Conservation (phyloP, 2,329 filamentous ascomycete species). For the Ophiocordyceps camponoti-saundersi region DNA sequence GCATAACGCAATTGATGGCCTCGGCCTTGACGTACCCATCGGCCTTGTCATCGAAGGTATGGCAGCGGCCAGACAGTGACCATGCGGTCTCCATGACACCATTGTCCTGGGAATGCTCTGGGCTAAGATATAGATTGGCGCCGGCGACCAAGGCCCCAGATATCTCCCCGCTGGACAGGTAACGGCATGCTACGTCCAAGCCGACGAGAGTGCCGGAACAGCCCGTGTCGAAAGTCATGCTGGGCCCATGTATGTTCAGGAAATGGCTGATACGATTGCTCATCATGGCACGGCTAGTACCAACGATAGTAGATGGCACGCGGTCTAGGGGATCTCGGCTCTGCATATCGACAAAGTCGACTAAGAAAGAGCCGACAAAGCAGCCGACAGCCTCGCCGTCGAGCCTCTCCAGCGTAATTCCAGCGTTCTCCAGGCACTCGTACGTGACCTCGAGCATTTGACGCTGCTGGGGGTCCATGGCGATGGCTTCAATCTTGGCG, state of each 20-base stretch:
- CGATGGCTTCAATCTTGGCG: slow-evolving; percentile 6
- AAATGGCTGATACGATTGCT: slow-evolving; percentile 18
- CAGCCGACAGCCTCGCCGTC: slow-evolving; percentile 10
- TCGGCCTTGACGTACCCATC: slow-evolving; percentile 32
- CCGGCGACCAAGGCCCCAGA: slow-evolving; percentile 9
- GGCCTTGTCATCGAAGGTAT: slow-evolving; percentile 21
- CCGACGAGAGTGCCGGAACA: slow-evolving; percentile 18
- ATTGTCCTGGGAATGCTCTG: slow-evolving; percentile 5
- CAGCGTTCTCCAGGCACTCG: slow-evolving; percentile 12
- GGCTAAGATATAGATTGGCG: slow-evolving; percentile 6
- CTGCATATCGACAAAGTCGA: slow-evolving; percentile 10
- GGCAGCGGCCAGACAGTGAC: slow-evolving; percentile 10
- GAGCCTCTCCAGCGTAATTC: slow-evolving; percentile 10
- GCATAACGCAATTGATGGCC: slow-evolving; percentile 19
- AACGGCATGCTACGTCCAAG: slow-evolving; percentile 16
- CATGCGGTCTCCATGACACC: slow-evolving; percentile 9
- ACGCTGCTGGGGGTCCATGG: slow-evolving; percentile 9
- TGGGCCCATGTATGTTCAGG: slow-evolving; percentile 18
- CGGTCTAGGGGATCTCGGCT: slow-evolving; percentile 10
- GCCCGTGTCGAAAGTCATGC: slow-evolving; percentile 20
- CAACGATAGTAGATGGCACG: slow-evolving; percentile 7
- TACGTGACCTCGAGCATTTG: slow-evolving; percentile 13
- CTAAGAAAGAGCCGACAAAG: slow-evolving; percentile 13
- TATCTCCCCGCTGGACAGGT: slow-evolving; percentile 12
- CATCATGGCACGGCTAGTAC: slow-evolving; percentile 11